Conservation (phyloP, 208 protist species). For the Trypanosomatidae sp. region DNA sequence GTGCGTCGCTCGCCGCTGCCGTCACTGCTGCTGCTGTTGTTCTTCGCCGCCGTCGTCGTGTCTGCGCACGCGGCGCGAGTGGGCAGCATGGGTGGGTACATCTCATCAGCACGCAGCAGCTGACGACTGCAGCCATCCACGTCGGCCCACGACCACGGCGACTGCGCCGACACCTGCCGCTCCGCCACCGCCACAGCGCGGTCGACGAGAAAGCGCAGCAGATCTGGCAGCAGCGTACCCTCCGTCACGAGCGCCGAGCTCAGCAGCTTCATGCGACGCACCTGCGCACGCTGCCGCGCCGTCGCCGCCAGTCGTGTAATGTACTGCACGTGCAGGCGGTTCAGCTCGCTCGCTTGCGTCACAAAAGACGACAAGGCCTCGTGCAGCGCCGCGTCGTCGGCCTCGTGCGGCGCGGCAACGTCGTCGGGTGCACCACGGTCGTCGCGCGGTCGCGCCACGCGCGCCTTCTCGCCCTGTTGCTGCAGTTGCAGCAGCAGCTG, state of each 20-base stretch:
- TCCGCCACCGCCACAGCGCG: slow-evolving; percentile 68
- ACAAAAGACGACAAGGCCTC: slow-evolving; percentile 43
- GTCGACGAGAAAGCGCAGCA: slow-evolving; percentile 69
- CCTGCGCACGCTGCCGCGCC: slow-evolving; percentile 33
- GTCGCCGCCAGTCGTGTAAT: slow-evolving; percentile 43
- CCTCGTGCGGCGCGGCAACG: slow-evolving; percentile 6
- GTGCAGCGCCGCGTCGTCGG: slow-evolving; percentile 40
- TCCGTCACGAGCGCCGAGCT: slow-evolving; percentile 63
- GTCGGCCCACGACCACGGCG: slow-evolving; percentile 54
- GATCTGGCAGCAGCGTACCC: slow-evolving; percentile 55
- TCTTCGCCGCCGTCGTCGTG: neutral
- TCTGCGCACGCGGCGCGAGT: neutral
- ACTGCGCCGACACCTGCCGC: slow-evolving; percentile 9
- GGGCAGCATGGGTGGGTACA: slow-evolving; percentile 55
- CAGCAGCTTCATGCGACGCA: slow-evolving; percentile 57
- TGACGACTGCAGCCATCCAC: slow-evolving; percentile 62
- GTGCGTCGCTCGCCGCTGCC: neutral
- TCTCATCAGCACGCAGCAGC: slow-evolving; percentile 33
- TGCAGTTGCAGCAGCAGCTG: no score
- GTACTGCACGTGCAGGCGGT: slow-evolving; percentile 41
- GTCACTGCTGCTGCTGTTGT: slow-evolving; percentile 1
- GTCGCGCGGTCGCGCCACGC: neutral
- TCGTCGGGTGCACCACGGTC: slow-evolving; percentile 1
- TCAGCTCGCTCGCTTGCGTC: slow-evolving; percentile 35
- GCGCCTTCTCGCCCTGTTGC: no score